Percentiles rank a stretch among this genome's conserved stretches.
Evolutionary conservation across 805 yeast species (phyloP).

Genomic region (Zygosaccharomyces bailii): DNA sequence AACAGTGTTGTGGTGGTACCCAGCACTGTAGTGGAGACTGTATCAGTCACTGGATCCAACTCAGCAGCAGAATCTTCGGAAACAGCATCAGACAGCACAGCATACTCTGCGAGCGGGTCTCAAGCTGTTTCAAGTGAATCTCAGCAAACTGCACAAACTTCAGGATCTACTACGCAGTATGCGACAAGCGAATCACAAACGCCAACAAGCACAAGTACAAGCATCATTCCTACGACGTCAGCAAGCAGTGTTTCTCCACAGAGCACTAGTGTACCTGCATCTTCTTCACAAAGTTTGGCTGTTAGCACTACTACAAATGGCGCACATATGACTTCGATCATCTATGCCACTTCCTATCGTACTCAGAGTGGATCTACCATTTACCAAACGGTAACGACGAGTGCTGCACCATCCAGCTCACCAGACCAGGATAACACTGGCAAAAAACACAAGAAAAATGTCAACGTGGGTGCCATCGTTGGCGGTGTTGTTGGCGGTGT

Average conservation of each 20-base stretch:
- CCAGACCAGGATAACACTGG: conserved; percentile 8
- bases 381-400: conserved; percentile 26
- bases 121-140: conserved; percentile 16
- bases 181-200: background rate
- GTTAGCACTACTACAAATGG: conserved; percentile 1
- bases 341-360: conserved; percentile 24
- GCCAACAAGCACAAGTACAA: background rate
- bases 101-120: conserved; percentile 20
- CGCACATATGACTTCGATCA: conserved; percentile 17
- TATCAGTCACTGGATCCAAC: background rate
- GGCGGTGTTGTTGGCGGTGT: conserved; percentile 62
- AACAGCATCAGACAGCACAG: conserved; percentile 7
- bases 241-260: background rate
- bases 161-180: conserved; percentile 5
- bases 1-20: background rate
- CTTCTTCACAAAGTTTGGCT: conserved; percentile 25
- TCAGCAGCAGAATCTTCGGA: conserved; percentile 17
- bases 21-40: conserved; percentile 1
- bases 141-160: background rate
- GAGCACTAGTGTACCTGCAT: conserved; percentile 9
- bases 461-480: conserved; percentile 53
- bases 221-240: background rate
- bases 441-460: conserved; percentile 17
- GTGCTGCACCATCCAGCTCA: conserved; percentile 13
- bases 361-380: conserved; percentile 34